Evolutionary conservation across 169 alveolate species (phyloP).

Genomic region (Plasmodium adleri): DNA sequence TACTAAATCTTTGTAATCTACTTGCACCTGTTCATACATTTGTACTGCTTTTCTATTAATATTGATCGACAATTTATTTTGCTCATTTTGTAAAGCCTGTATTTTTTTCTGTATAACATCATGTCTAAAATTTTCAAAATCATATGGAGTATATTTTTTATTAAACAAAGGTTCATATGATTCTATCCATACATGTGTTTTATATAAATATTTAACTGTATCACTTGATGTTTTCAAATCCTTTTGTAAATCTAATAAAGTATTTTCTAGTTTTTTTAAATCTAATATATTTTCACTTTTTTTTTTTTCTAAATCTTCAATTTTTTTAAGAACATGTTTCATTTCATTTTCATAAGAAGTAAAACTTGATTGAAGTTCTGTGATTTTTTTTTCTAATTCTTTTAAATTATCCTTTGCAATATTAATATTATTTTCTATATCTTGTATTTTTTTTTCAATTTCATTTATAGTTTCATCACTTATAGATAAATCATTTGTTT

Average conservation of each 20-base stretch:
- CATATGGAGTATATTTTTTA: slow-evolving; percentile 81
- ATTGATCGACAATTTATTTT: slow-evolving; percentile 87
- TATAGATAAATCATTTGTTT: slow-evolving; percentile 41
- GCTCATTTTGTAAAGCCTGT: slow-evolving; percentile 87
- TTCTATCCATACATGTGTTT: slow-evolving; percentile 82
- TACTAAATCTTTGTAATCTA: slow-evolving; percentile 90
- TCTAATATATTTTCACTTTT: slow-evolving; percentile 78
- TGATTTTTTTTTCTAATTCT: slow-evolving; percentile 71
- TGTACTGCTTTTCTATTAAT: slow-evolving; percentile 95
- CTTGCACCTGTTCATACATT: slow-evolving; percentile 93
- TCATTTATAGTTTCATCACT: slow-evolving; percentile 72
- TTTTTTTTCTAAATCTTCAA: slow-evolving; percentile 78
- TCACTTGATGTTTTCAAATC: slow-evolving; percentile 80
- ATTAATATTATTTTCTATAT: slow-evolving; percentile 65
- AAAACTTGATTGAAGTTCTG: slow-evolving; percentile 77
- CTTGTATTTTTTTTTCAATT: slow-evolving; percentile 38
- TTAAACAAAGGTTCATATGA: slow-evolving; percentile 80
- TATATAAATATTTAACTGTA: slow-evolving; percentile 61
- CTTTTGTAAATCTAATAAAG: slow-evolving; percentile 78
- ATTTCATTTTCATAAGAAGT: slow-evolving; percentile 78
- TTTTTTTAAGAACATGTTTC: slow-evolving; percentile 75
- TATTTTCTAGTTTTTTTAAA: slow-evolving; percentile 79
- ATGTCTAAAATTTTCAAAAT: slow-evolving; percentile 82
- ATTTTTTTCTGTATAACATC: slow-evolving; percentile 84
- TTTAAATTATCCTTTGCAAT: slow-evolving; percentile 58